Evolutionary conservation across 129 eudicot species (phyloP).

Genomic region (Apium graveolens): DNA sequence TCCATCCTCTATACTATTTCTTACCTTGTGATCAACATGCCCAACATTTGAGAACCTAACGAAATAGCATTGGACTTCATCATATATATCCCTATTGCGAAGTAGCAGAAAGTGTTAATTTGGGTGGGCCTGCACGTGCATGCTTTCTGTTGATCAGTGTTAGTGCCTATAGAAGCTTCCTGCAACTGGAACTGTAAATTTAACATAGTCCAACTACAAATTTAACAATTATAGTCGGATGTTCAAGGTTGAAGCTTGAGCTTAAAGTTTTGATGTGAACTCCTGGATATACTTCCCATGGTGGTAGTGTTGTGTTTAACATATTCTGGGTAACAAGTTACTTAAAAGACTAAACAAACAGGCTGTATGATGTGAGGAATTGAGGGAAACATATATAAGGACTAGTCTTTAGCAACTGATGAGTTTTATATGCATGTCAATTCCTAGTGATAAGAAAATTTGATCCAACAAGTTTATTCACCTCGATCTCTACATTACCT

Average conservation of each 20-base stretch:
- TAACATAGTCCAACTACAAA: not conserved
- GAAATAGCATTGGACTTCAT: not conserved
- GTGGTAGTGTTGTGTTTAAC: not conserved
- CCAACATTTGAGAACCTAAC: too few relatives aligned
- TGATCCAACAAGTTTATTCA: not conserved
- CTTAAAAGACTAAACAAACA: not conserved
- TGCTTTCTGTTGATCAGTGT: not conserved
- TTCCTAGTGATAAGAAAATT: not conserved
- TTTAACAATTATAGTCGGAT: not conserved
- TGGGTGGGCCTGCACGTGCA: not conserved
- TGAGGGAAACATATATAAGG: not conserved
- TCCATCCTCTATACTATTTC: too few relatives aligned
- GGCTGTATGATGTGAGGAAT: not conserved
- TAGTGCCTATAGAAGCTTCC: not conserved
- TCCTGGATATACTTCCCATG: not conserved
- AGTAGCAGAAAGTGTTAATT: not conserved
- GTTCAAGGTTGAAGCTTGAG: not conserved
- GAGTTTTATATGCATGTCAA: not conserved
- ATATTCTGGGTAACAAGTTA: not conserved
- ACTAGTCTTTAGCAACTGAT: not conserved
- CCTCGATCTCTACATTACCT: not conserved
- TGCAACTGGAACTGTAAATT: not conserved
- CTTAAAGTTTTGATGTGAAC: not conserved
- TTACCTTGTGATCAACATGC: too few relatives aligned
- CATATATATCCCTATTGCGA: not conserved